Percentiles rank a stretch among this genome's conserved stretches.
Conservation (phyloP, 345 rosid species). For the Noccaea caerulescens region DNA sequence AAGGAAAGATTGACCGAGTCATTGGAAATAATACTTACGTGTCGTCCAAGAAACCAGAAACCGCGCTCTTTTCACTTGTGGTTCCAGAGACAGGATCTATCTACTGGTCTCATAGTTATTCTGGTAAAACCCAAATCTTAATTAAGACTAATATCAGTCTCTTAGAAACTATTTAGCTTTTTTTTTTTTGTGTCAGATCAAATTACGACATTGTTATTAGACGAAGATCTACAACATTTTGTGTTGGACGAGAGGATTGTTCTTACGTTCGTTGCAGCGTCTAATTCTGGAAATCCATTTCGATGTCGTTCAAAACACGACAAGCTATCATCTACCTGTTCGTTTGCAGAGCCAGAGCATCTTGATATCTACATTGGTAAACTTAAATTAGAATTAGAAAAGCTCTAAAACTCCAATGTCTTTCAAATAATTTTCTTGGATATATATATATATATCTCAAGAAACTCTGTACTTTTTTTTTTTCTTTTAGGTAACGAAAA, state of each 20-base stretch:
- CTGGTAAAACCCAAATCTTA: constrained; percentile 53
- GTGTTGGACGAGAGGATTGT: constrained; percentile 72
- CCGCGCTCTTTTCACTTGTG: constrained; percentile 60
- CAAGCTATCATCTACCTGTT: constrained; percentile 69
- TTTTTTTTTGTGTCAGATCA: constrained; percentile 49
- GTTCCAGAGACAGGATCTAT: constrained; percentile 70
- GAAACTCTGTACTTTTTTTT: neutral
- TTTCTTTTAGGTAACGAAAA: constrained; percentile 58
- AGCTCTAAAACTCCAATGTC: neutral
- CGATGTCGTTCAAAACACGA: constrained; percentile 64
- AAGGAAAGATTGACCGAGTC: constrained; percentile 53
- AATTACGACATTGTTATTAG: constrained; percentile 46
- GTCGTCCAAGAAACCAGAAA: constrained; percentile 65
- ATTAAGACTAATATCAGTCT: neutral
- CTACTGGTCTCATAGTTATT: constrained; percentile 79
- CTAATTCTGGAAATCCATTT: constrained; percentile 65
- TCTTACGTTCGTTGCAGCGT: constrained; percentile 74
- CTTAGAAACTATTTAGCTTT: constrained; percentile 37
- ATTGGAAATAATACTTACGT: constrained; percentile 50
- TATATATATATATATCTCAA: neutral
- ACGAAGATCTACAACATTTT: constrained; percentile 67
- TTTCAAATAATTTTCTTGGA: neutral
- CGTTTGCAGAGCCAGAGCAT: constrained; percentile 54
- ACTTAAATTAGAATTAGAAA: neutral
- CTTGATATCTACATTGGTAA: constrained; percentile 57